Conservation (phyloP, 805 yeast species). For the Suhomyces prunicola region DNA sequence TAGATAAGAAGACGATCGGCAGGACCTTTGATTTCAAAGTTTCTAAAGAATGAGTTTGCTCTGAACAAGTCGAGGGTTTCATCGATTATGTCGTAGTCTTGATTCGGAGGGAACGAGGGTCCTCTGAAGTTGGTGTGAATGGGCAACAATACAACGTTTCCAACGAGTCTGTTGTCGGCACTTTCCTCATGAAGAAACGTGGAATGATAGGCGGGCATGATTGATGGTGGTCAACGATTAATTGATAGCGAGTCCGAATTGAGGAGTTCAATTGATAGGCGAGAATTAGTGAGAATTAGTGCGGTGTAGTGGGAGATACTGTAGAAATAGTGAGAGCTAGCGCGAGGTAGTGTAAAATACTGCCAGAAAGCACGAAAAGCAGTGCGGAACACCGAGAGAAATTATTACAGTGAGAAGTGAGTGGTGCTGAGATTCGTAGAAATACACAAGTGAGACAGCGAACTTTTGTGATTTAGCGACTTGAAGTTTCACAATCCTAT, state of each 20-base stretch:
- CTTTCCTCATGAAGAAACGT: constrained; percentile 65
- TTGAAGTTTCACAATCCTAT: no score
- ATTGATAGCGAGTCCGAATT: background rate
- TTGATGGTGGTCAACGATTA: background rate
- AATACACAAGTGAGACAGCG: no score
- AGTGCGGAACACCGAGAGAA: background rate
- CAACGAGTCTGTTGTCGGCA: constrained; percentile 60
- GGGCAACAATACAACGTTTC: constrained; percentile 83
- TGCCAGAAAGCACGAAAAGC: background rate
- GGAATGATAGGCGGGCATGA: constrained; percentile 70
- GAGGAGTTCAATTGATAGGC: background rate
- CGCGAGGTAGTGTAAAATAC: background rate
- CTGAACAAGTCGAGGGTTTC: constrained; percentile 89
- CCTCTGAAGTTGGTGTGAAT: constrained; percentile 83
- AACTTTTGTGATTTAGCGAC: no score
- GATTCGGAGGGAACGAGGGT: constrained; percentile 76
- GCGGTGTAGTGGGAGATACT: background rate
- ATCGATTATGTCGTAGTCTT: constrained; percentile 83
- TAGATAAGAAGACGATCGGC: constrained; percentile 90
- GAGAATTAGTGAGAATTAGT: background rate
- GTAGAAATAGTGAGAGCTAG: background rate
- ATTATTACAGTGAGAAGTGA: background rate
- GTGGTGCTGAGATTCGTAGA: no score
- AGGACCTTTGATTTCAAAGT: constrained; percentile 94
- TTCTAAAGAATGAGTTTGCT: constrained; percentile 93